These are phyloP conservation scores for Pouteria glomerata DNA, from an alignment of 148 eudicot species.

Conservation along the genomic window DNA sequence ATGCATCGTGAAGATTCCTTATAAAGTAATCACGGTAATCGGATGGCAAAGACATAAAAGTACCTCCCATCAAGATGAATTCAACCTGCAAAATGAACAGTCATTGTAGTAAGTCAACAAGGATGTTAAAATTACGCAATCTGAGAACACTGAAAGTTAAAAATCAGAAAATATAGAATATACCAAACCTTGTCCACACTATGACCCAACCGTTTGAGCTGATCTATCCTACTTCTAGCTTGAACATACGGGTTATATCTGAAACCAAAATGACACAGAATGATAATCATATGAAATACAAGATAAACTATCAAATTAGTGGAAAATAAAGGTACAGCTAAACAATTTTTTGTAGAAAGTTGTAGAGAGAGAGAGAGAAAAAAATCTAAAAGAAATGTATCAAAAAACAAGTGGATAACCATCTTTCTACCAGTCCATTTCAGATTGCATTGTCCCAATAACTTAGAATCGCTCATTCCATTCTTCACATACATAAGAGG, in stretches of 20 bases:
- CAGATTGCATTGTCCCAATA: too few species aligned
- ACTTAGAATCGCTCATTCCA: too few species aligned
- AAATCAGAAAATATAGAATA: neutral
- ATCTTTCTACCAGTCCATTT: neutral
- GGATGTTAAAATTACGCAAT: neutral
- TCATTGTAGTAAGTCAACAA: neutral
- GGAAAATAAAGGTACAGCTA: too few species aligned
- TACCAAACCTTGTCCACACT: slow-evolving; percentile 81
- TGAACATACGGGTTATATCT: slow-evolving; percentile 99
- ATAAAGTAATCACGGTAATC: slow-evolving; percentile 90
- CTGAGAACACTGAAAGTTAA: neutral
- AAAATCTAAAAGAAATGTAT: neutral
- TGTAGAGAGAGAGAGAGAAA: too few species aligned
- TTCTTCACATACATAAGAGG: too few species aligned
- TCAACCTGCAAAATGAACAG: slow-evolving; percentile 49
- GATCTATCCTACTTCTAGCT: slow-evolving; percentile 95
- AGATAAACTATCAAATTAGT: neutral
- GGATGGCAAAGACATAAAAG: slow-evolving; percentile 95
- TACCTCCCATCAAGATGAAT: slow-evolving; percentile 98
- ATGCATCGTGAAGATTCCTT: slow-evolving; percentile 97
- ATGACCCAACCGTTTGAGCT: slow-evolving; percentile 95
- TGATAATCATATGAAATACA: neutral
- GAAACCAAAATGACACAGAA: slow-evolving; percentile 12
- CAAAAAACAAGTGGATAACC: neutral
- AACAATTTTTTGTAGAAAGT: too few species aligned